Conservation (phyloP, 2,329 filamentous ascomycete genomes). For the Colletotrichum nymphaeae region DNA sequence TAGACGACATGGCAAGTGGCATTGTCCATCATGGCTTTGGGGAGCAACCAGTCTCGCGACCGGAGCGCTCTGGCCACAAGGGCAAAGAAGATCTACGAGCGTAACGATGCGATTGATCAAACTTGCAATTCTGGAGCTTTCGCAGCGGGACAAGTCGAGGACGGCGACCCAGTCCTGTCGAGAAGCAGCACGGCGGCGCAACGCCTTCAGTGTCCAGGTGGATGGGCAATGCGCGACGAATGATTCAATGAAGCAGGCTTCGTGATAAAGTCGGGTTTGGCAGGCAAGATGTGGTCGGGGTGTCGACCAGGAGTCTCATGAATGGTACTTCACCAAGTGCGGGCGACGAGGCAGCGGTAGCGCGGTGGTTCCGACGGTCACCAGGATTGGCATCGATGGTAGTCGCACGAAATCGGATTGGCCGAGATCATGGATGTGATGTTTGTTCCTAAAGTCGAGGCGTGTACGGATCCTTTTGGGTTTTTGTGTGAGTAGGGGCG, state of each 20-base stretch:
- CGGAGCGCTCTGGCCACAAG: slow-evolving; percentile 66
- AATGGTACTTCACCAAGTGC: slow-evolving; percentile 16
- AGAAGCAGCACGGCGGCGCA: slow-evolving; percentile 14
- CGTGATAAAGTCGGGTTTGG: slow-evolving; percentile 4
- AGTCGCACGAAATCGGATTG: slow-evolving; percentile 11
- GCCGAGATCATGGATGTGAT: slow-evolving; percentile 16
- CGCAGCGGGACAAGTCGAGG: slow-evolving; percentile 27
- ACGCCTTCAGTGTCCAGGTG: not conserved
- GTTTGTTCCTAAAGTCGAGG: not conserved
- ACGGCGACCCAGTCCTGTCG: slow-evolving; percentile 28
- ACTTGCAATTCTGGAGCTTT: not conserved
- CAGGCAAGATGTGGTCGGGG: slow-evolving; percentile 14
- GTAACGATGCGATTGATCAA: slow-evolving; percentile 14
- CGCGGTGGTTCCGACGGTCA: slow-evolving; percentile 15
- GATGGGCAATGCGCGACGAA: slow-evolving; percentile 12
- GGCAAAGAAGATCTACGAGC: slow-evolving; percentile 36
- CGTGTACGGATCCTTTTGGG: slow-evolving; percentile 3
- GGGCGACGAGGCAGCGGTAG: slow-evolving; percentile 13
- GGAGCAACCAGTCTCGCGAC: slow-evolving; percentile 71
- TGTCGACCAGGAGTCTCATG: slow-evolving; percentile 10
- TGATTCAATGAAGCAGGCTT: not conserved
- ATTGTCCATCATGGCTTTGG: slow-evolving; percentile 67
- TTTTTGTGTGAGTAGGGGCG: not conserved
- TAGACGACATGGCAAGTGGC: slow-evolving; percentile 70
- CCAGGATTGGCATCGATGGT: slow-evolving; percentile 17